These are phyloP conservation scores for Aureobasidium sp. DNA, from an alignment of 2,329 filamentous ascomycete species.

Conservation along the genomic window DNA sequence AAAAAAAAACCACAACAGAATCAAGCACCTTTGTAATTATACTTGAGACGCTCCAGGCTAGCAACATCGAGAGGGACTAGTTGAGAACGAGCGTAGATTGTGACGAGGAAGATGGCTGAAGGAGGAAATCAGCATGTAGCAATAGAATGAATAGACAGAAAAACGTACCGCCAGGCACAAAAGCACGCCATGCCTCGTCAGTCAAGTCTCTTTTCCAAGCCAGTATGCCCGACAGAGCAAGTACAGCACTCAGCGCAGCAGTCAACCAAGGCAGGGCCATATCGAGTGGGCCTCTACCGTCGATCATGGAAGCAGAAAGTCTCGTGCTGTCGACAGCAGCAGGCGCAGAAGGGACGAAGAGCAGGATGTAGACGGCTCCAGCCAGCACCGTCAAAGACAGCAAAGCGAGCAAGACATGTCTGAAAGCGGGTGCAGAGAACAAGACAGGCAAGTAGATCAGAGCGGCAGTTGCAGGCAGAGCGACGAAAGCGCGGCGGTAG, in stretches of 20 bases:
- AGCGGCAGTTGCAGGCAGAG: constrained; percentile 51
- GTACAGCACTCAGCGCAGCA: constrained; percentile 47
- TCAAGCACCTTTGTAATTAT: constrained; percentile 62
- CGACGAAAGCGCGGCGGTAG: constrained; percentile 45
- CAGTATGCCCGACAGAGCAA: constrained; percentile 43
- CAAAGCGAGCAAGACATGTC: constrained; percentile 42
- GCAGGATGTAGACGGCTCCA: constrained; percentile 56
- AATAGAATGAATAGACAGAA: constrained; percentile 18
- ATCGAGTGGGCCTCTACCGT: constrained; percentile 45
- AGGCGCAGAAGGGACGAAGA: constrained; percentile 46
- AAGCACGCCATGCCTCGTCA: constrained; percentile 30
- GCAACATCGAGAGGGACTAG: constrained; percentile 64
- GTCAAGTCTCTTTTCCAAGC: constrained; percentile 27
- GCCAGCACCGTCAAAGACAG: constrained; percentile 58
- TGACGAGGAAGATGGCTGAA: constrained; percentile 51
- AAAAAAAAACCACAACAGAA: constrained; percentile 1
- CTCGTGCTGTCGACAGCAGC: not conserved
- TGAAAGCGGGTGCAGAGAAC: constrained; percentile 31
- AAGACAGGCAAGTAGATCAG: constrained; percentile 51
- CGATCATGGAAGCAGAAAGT: constrained; percentile 23
- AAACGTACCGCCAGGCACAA: constrained; percentile 31
- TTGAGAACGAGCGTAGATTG: constrained; percentile 56
- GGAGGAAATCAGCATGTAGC: not conserved
- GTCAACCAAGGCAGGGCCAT: constrained; percentile 57
- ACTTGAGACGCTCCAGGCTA: constrained; percentile 56